Base-by-base conservation (phyloP, 2,329 filamentous ascomycete species). In the Hymenoscyphus scutula region DNA sequence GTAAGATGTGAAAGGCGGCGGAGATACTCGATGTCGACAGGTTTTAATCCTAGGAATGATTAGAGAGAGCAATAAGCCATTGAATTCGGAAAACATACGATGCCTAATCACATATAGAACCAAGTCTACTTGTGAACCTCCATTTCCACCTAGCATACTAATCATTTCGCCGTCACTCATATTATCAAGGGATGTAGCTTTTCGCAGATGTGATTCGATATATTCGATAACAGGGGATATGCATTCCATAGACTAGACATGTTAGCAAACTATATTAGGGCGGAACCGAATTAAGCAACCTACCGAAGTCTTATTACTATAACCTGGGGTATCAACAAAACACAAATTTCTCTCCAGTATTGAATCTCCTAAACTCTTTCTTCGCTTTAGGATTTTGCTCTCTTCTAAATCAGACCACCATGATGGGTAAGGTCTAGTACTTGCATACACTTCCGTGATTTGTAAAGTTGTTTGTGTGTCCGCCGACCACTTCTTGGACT, bases 291-390 rank as follows among this genome's bases (percentile, higher is more conserved):
- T 48, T 6, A 25, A 48, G 29, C 48, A 19, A 62, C 83, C 64
- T 76, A 86, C 82, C 41, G 82, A 84, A 54, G 78, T 80, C 54
- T 80, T 81, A 67, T 74, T 77, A 48, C 80, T 78, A 74, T 85
- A 86, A 13, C 88, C 87, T 11, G 89, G 86, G 1, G 90, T 94
- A 77, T 98, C 94, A 62, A 97, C 87, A 73, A 99, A 97, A 75
- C 92, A 97, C 5, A 99, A 77, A 72, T 99, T 99, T 32, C 94
- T 85, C 73, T 98, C 94, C 54, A 98, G 79, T 45, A 97, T 84
- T 25, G 86, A 84, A 66, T 95, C 92, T 7, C 87, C 87, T 58
- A 86, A 78, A 71, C 90, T 94, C 73, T 88, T 90, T 70, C 89
- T 83, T 71, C 87, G 82, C 55, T 84, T 80, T 65, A 84, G 76